Evolutionary conservation across 495 filamentous ascomycete species (phyloP), one percentile per base, ranked within the genome.

Genomic region (Articulospora tetracladia): DNA sequence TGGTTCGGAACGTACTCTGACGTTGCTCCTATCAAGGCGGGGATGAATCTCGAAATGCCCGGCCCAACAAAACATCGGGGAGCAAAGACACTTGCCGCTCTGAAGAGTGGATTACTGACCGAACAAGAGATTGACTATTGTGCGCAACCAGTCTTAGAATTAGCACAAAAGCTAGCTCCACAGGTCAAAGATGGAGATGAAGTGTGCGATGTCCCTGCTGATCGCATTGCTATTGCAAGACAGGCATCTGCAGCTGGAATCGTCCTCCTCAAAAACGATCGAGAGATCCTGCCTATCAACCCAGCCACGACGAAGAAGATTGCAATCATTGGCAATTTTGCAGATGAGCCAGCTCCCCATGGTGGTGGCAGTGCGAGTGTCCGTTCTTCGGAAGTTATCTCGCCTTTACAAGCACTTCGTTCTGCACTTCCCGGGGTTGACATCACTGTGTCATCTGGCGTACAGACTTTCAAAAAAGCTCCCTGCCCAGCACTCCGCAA

Each of bases 291-390:
- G 3, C 91, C 91, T 1, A 77, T 96, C 51, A 77, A 83, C 47
- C 78, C 79, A 22, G 76, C 79, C 15, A n/a, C 24, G 17, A n/a
- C 36, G 12, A 79, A 82, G 32, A 80, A 74, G 64, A 78, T 93
- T 47, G 85, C 90, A 6, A 79, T 94, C 27, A 94, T 96, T 58
- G 91, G 91, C 0, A 90, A 91, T 12, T 94, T 94, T 68, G 84
- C 87, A 30, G 89, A 89, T 63, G 73, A 86, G 50, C 87, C 90
- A 0, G 86, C 89, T 34, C 87, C 87, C 53, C 86, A 87, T 53
- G 90, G 91, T 39, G 92, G 92, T 58, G 90, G 91, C 8, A 92
- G 88, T 61, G 89, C 91, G 1, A 86, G 84, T 49, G 72, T 95
- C 28, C 85, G 86, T 59, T 85, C 91, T 2, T 93, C n/a, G n/a